Percentiles rank a stretch among this genome's conserved stretches.
Evolutionary conservation across 1,284 basidiomycete genomes (phyloP).

Genomic region (Cryptococcus wingfieldii): DNA sequence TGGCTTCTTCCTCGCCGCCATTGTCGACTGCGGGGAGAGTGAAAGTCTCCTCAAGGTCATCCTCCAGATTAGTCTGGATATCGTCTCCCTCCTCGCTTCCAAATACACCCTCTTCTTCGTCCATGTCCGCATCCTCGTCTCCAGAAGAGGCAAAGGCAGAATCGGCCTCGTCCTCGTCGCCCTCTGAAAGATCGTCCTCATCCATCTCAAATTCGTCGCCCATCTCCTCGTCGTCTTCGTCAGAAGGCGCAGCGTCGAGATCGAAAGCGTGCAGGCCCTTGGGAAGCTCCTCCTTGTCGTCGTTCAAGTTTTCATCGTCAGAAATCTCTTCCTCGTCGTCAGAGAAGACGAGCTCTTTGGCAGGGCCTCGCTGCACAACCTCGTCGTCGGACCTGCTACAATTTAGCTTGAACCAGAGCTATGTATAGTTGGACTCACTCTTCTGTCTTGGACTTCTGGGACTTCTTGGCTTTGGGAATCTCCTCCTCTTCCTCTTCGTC

Average conservation of each 20-base stretch:
- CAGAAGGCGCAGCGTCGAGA: slow-evolving; percentile 44
- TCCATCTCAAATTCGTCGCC: slow-evolving; percentile 34
- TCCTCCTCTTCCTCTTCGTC: slow-evolving; percentile 52
- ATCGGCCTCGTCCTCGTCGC: slow-evolving; percentile 53
- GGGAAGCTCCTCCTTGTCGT: slow-evolving; percentile 41
- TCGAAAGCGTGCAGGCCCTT: slow-evolving; percentile 47
- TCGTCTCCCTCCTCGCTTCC: slow-evolving; percentile 48
- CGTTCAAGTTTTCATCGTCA: slow-evolving; percentile 28
- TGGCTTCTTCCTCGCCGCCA: slow-evolving; percentile 75
- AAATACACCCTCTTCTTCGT: slow-evolving; percentile 24
- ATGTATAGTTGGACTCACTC: neutral
- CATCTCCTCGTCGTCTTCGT: slow-evolving; percentile 24
- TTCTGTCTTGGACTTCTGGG: slow-evolving; percentile 38
- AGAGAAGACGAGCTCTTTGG: slow-evolving; percentile 61
- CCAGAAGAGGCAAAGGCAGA: slow-evolving; percentile 42
- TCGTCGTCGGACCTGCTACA: slow-evolving; percentile 41
- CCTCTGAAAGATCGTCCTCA: slow-evolving; percentile 33
- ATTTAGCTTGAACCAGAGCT: neutral
- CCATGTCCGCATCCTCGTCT: slow-evolving; percentile 52
- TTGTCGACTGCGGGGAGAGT: slow-evolving; percentile 75
- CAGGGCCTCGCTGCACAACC: slow-evolving; percentile 42
- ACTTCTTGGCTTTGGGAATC: slow-evolving; percentile 41
- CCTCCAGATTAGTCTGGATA: slow-evolving; percentile 51
- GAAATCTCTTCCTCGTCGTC: slow-evolving; percentile 59
- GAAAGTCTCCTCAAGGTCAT: slow-evolving; percentile 63